These are phyloP conservation scores for Curvularia verruculosa DNA, from an alignment of 2,329 filamentous ascomycete species.

Conservation along the genomic window DNA sequence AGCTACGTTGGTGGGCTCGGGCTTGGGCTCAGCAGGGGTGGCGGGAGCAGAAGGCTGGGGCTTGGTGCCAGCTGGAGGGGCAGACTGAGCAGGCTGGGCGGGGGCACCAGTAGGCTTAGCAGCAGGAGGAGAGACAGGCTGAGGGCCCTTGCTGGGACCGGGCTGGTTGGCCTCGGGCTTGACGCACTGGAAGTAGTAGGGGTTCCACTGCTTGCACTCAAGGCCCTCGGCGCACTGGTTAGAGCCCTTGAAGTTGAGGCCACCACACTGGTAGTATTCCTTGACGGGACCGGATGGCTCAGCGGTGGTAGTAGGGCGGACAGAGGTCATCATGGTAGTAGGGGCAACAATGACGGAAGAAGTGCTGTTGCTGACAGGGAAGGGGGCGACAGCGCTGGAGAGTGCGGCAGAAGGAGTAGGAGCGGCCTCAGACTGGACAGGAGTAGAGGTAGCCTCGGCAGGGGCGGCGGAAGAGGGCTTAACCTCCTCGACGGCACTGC, in stretches of 20 bases:
- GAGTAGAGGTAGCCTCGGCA: constrained; percentile 8
- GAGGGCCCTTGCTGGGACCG: constrained; percentile 17
- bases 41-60: not conserved
- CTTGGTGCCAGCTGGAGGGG: not conserved
- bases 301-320: constrained; percentile 28
- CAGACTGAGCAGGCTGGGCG: not conserved
- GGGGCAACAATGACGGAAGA: constrained; percentile 15
- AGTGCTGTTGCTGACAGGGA: constrained; percentile 17
- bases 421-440: constrained; percentile 14
- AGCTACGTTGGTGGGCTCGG: constrained; percentile 11
- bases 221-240: constrained; percentile 48
- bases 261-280: constrained; percentile 52
- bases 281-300: constrained; percentile 21
- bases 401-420: constrained; percentile 4
- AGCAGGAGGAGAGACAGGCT: constrained; percentile 6
- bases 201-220: constrained; percentile 51
- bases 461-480: constrained; percentile 13
- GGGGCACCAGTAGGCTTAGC: not conserved
- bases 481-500: constrained; percentile 11
- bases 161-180: constrained; percentile 20
- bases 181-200: constrained; percentile 56
- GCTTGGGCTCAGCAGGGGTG: not conserved
- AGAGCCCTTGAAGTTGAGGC: constrained; percentile 49
- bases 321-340: constrained; percentile 31
- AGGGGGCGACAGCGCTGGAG: constrained; percentile 6